These are phyloP conservation scores for Pezicula radicicola DNA, from an alignment of 2,329 filamentous ascomycete species.

Conservation along the genomic window DNA sequence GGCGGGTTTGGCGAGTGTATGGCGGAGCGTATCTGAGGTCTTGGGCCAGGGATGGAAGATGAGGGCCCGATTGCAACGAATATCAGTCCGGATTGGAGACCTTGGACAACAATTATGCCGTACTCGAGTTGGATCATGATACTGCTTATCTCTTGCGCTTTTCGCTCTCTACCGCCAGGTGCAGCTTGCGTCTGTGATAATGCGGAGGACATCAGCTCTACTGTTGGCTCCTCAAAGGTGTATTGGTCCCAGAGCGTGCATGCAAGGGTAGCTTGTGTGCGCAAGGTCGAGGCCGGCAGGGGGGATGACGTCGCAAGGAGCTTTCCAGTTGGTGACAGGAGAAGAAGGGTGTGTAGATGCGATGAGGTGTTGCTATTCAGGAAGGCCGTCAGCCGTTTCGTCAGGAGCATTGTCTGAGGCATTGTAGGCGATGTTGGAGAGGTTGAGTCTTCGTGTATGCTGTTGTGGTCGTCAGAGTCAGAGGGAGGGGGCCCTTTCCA, in stretches of 20 bases:
- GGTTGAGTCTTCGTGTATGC: slow-evolving; percentile 16
- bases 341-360: slow-evolving; percentile 55
- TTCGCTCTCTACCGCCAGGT: slow-evolving; percentile 23
- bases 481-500: not conserved
- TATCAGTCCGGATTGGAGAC: slow-evolving; percentile 55
- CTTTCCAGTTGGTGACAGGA: slow-evolving; percentile 59
- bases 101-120: slow-evolving; percentile 54
- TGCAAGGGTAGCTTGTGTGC: slow-evolving; percentile 62
- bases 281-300: slow-evolving; percentile 52
- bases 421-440: slow-evolving; percentile 8
- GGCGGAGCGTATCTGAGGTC: slow-evolving; percentile 2
- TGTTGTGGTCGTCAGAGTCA: not conserved
- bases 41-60: not conserved
- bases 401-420: slow-evolving; percentile 48
- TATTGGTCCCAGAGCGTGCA: slow-evolving; percentile 60
- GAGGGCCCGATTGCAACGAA: slow-evolving; percentile 58
- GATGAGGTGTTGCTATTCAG: slow-evolving; percentile 54
- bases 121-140: slow-evolving; percentile 48
- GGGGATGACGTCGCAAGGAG: slow-evolving; percentile 60
- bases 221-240: slow-evolving; percentile 37
- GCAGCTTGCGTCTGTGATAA: slow-evolving; percentile 28
- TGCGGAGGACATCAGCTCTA: slow-evolving; percentile 36
- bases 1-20: slow-evolving; percentile 13
- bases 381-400: slow-evolving; percentile 61
- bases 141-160: slow-evolving; percentile 20